phyloP scores from a whole-genome alignment of 306 rosid genomes.

The Pterocarpus santalinus region DNA sequence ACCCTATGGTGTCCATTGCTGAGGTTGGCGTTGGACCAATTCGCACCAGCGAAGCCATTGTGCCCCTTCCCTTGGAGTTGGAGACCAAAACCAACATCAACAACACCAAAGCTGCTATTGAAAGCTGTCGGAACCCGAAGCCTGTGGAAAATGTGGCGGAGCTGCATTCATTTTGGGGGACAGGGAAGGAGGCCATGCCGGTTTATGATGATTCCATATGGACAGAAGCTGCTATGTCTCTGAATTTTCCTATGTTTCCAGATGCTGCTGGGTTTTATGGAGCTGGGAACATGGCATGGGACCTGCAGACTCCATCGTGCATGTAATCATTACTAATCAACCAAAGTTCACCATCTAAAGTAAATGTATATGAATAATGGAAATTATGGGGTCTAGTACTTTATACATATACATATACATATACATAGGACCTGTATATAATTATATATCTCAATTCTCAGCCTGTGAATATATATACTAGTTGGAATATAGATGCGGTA shows the following conservation, averaged over 20 bases:
- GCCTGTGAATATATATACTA: too few species aligned
- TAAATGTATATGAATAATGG: too few species aligned
- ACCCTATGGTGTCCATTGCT: neutral
- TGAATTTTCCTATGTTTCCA: constrained; percentile 63
- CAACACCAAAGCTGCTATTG: neutral
- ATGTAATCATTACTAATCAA: constrained; percentile 37
- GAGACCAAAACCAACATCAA: neutral
- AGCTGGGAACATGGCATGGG: constrained; percentile 54
- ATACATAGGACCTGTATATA: too few species aligned
- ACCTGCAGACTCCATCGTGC: constrained; percentile 71
- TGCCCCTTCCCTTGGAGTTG: constrained; percentile 29
- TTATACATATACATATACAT: too few species aligned
- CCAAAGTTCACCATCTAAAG: neutral
- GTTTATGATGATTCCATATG: constrained; percentile 74
- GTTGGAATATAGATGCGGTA: too few species aligned
- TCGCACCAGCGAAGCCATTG: neutral
- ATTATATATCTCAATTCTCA: too few species aligned
- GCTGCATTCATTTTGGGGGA: constrained; percentile 54
- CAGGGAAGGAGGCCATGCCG: constrained; percentile 44
- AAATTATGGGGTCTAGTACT: too few species aligned
- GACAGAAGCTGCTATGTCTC: constrained; percentile 79
- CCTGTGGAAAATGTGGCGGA: constrained; percentile 17
- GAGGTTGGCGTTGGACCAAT: constrained; percentile 29
- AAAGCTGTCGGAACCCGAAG: neutral
- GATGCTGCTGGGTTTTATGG: constrained; percentile 37